These are phyloP conservation scores for Niveomyces coronatus DNA, from an alignment of 2,329 filamentous ascomycete species.

Conservation along the genomic window DNA sequence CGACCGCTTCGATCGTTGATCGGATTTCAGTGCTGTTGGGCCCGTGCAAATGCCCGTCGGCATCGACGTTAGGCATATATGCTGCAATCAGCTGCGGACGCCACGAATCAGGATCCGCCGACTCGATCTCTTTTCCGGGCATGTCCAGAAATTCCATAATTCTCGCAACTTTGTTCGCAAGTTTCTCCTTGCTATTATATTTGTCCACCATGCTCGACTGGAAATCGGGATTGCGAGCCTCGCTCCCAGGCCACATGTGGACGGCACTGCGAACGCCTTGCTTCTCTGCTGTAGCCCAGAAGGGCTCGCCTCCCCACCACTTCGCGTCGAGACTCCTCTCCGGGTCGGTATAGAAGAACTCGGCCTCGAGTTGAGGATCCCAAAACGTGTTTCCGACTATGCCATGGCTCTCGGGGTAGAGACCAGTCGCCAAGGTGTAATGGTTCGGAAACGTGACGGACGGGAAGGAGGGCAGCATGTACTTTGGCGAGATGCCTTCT, in stretches of 20 bases:
- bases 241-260: slow-evolving; percentile 98
- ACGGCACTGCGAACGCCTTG: slow-evolving; percentile 71
- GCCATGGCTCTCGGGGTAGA: slow-evolving; percentile 88
- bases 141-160: slow-evolving; percentile 78
- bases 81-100: slow-evolving; percentile 87
- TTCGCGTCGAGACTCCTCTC: slow-evolving; percentile 66
- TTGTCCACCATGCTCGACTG: slow-evolving; percentile 76
- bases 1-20: slow-evolving; percentile 65
- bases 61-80: slow-evolving; percentile 89
- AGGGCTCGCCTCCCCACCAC: slow-evolving; percentile 91
- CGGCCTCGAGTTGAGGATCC: slow-evolving; percentile 65
- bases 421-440: slow-evolving; percentile 82
- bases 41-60: slow-evolving; percentile 76
- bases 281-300: slow-evolving; percentile 88
- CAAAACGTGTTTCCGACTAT: slow-evolving; percentile 92
- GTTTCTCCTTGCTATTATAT: slow-evolving; percentile 66
- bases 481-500: slow-evolving; percentile 78
- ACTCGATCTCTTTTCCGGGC: slow-evolving; percentile 56
- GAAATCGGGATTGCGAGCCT: slow-evolving; percentile 68
- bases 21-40: slow-evolving; percentile 92
- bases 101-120: slow-evolving; percentile 38
- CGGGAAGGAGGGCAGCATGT: slow-evolving; percentile 91
- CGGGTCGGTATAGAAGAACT: slow-evolving; percentile 83
- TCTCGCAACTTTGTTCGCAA: slow-evolving; percentile 66
- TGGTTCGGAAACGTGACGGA: slow-evolving; percentile 97